Evolutionary conservation across 345 rosid species (phyloP).

Genomic region (Laguncularia racemosa): DNA sequence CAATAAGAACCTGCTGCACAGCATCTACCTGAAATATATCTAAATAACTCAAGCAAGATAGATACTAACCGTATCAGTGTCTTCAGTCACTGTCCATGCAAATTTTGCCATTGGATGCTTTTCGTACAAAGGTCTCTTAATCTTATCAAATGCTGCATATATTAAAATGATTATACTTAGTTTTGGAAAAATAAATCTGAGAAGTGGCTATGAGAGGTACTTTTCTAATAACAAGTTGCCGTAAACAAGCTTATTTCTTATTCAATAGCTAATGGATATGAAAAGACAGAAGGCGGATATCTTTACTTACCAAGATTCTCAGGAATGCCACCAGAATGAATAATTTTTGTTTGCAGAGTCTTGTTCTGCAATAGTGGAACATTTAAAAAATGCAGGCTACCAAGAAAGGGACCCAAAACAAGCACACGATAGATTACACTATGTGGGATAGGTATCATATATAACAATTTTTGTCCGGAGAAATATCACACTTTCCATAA

Average conservation of each 20-base stretch:
- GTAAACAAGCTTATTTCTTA: no score
- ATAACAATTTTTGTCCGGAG: no score
- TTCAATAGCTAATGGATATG: constrained; percentile 2
- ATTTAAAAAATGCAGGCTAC: background rate
- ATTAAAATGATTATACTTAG: background rate
- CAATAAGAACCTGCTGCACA: no score
- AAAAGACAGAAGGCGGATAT: constrained; percentile 1
- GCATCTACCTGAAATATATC: background rate
- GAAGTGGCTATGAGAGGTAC: no score
- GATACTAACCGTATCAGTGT: constrained; percentile 70
- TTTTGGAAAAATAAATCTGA: background rate
- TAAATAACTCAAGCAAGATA: background rate
- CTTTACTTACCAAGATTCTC: constrained; percentile 58
- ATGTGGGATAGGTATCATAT: no score
- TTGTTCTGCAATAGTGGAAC: constrained; percentile 41
- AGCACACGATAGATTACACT: no score
- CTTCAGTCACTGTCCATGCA: constrained; percentile 86
- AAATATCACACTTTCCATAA: no score
- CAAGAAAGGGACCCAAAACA: background rate
- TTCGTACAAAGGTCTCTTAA: constrained; percentile 80
- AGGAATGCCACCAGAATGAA: constrained; percentile 54
- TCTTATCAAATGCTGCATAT: constrained; percentile 75
- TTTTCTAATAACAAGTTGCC: no score
- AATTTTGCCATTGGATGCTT: constrained; percentile 92
- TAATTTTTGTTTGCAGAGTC: constrained; percentile 48